Evolutionary conservation across 1,284 basidiomycete genomes (phyloP), one percentile per base, ranked within the genome.

Genomic region (Pascua guehoae): DNA sequence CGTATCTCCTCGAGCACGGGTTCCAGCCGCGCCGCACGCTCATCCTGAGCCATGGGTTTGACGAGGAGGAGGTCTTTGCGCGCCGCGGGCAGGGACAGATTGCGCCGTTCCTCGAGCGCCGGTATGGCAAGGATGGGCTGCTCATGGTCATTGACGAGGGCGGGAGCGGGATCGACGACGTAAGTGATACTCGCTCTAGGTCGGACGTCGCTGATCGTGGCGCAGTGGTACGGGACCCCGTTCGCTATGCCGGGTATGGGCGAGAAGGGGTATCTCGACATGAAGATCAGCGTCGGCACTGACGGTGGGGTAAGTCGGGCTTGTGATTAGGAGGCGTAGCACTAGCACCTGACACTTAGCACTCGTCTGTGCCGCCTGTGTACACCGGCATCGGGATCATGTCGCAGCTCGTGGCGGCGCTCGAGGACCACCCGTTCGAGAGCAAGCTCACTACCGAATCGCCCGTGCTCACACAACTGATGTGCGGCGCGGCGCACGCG

Each of bases 381-480:
- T 79, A 81, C 64, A 79, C 78, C 1, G 73, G 75, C 12, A 81
- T 81, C 47, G 80, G 79, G 8, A 67, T 80, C 56, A 72, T 79
- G 60, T 63, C 72, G 1, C 64, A 71, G 46, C 64, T 80, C 54
- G 67, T 81, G 18, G 61, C 65, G 12, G 69, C 63, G 0, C 66
- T 81, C 39, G 79, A 81, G 54, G 65, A 66, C 5, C 65, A 78
- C 52, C 78, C 78, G 0, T 75, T 75, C 69, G 61, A 66, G 3
- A 61, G 66, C 39, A 65, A 67, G 49, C 68, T 81, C 41, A 67
- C 69, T 0, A 54, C 72, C 4, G 64, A 66, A 9, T 78, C 73
- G 8, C 80, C 81, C 0, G 68, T 76, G 18, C 65, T 81, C 10
- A 72, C 72, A 4, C 69, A 68, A 18, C 66, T 82, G 2, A 66